Evolutionary conservation across 2,329 filamentous ascomycete species (phyloP).

Genomic region (Tolypocladium pustulatum): DNA sequence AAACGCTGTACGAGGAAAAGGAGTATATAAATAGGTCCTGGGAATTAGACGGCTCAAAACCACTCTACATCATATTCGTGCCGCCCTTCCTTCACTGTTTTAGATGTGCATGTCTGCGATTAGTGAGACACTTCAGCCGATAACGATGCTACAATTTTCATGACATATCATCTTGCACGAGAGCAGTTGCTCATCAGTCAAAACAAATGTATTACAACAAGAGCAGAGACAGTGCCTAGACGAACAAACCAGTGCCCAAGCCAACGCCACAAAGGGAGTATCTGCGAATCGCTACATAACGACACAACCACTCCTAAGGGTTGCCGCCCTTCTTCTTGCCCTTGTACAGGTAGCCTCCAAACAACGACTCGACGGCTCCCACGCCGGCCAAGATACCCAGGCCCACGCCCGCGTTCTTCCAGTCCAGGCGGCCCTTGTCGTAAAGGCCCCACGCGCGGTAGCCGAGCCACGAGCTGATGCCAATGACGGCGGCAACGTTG

Average conservation of each 20-base stretch:
- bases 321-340: conserved; percentile 21
- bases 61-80: not conserved
- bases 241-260: not conserved
- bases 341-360: conserved; percentile 35
- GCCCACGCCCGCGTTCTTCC: conserved; percentile 39
- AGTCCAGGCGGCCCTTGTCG: conserved; percentile 38
- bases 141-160: not conserved
- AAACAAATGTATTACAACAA: not conserved
- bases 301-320: conserved; percentile 3
- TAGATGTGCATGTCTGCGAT: not conserved
- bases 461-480: conserved; percentile 40
- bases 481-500: conserved; percentile 42
- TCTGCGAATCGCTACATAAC: not conserved
- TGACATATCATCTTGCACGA: not conserved
- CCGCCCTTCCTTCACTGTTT: not conserved
- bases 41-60: conserved; percentile 2
- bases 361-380: conserved; percentile 36
- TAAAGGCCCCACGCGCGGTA: conserved; percentile 47
- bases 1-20: conserved; percentile 1
- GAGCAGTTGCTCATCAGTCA: not conserved
- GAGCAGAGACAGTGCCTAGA: not conserved
- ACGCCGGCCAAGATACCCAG: conserved; percentile 39
- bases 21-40: not conserved
- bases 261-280: conserved; percentile 2
- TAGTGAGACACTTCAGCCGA: too few species aligned